These are phyloP conservation scores for Talaromyces sp. DNA, from an alignment of 2,329 filamentous ascomycete species.

Conservation along the genomic window DNA sequence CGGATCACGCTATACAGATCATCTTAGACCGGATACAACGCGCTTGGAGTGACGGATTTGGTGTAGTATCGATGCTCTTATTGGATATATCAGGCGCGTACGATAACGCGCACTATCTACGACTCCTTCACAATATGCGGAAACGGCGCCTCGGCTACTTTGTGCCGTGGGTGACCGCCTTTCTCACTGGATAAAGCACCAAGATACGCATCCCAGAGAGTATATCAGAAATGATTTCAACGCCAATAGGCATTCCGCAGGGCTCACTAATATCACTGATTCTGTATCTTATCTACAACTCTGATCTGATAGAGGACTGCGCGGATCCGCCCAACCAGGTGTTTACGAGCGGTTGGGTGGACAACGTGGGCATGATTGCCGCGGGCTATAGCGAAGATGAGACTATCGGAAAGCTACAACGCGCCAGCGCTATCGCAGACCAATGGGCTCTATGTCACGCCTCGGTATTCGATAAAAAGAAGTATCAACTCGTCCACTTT, in stretches of 20 bases:
- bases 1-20: not conserved
- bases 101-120: not conserved
- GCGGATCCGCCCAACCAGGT: not conserved
- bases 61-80: not conserved
- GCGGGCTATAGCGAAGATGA: not conserved
- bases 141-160: not conserved
- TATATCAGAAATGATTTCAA: not conserved
- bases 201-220: not conserved
- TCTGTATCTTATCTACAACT: not conserved
- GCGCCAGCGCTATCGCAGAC: not conserved
- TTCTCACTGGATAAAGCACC: not conserved
- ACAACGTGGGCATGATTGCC: not conserved
- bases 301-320: not conserved
- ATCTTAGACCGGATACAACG: not conserved
- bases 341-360: not conserved
- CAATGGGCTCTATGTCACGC: not conserved
- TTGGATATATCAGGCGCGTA: not conserved
- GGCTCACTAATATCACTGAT: not conserved
- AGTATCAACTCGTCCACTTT: not conserved
- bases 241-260: not conserved
- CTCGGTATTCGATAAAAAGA: not conserved
- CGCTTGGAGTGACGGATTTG: not conserved
- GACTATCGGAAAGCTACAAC: not conserved
- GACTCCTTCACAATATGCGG: conserved; percentile 1
- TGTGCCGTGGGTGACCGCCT: not conserved